Evolutionary conservation across 257 asterid genomes (phyloP), one percentile per base, ranked within the genome.

Genomic region (Solanum medicagineum): DNA sequence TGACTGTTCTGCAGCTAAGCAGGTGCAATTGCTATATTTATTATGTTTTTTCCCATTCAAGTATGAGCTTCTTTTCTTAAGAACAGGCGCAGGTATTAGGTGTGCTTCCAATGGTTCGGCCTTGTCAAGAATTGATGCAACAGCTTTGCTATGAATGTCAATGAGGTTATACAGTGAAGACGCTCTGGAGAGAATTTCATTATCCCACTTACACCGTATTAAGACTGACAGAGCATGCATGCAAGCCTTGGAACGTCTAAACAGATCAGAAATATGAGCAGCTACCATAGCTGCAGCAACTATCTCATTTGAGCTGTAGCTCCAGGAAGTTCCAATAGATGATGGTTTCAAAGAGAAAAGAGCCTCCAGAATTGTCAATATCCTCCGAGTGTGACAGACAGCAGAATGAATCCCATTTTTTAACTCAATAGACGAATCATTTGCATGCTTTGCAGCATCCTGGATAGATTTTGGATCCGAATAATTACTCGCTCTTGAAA

Each of bases 271-370:
- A 85, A 97, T 90, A 90, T 95, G 99, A 88, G 99, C 99, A 2
- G 99, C 99, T 80, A 97, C 99, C 99, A 97, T 97, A 55, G 99
- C 99, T 66, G 98, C 99, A 86, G 98, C 99, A 88, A 97, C 99
- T 60, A 97, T 95, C 88, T 95, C 98, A 87, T 93, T 93, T 51
- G 99, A 95, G 87, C 97, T 95, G 90, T 92, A 94, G 89, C 97
- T 93, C 97, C 97, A 95, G 14, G 98, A 92, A 74, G 96, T 92
- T 53, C 98, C 97, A 54, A 94, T 92, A 3, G 99, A 95, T 87
- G 98, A 95, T 83, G 99, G 98, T 87, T 97, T 95, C 89, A 95
- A 89, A 73, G 99, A 95, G 91, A 97, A 97, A 85, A 97, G 98
- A 44, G 99, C 97, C 91, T 97, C 98, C n/a, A 97, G 92, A 88